These are phyloP conservation scores for Leccinum solheimii DNA, from an alignment of 1,284 basidiomycete species.

Conservation along the genomic window DNA sequence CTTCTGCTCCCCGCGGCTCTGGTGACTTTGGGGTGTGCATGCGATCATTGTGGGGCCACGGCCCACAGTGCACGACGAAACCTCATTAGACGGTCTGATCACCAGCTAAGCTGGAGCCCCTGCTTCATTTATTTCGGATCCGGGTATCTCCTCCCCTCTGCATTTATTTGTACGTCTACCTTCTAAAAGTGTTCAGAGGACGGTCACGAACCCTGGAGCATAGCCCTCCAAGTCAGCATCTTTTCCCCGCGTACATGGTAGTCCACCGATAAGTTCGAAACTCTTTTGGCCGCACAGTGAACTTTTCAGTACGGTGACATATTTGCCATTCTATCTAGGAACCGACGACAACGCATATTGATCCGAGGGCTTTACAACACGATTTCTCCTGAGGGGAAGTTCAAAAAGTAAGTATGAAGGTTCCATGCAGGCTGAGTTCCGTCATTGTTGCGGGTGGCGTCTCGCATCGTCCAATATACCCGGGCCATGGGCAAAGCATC, in stretches of 20 bases:
- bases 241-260: background rate
- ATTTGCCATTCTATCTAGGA: slow-evolving; percentile 2
- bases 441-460: background rate
- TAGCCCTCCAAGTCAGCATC: slow-evolving; percentile 1
- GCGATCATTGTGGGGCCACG: background rate
- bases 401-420: slow-evolving; percentile 1
- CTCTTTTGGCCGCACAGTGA: background rate
- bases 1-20: slow-evolving; percentile 15
- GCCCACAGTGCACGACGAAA: slow-evolving; percentile 4
- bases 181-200: slow-evolving; percentile 9
- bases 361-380: slow-evolving; percentile 23
- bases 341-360: slow-evolving; percentile 2
- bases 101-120: background rate
- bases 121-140: slow-evolving; percentile 11
- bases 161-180: background rate
- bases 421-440: slow-evolving; percentile 1
- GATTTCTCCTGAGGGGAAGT: slow-evolving; percentile 3
- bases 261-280: background rate
- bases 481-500: background rate
- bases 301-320: background rate
- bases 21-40: background rate
- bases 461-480: background rate
- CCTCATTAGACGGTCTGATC: background rate
- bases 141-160: slow-evolving; percentile 4
- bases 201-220: background rate